These are phyloP conservation scores for Xenoacremonium recifei DNA, from an alignment of 2,329 filamentous ascomycete species.

Conservation along the genomic window DNA sequence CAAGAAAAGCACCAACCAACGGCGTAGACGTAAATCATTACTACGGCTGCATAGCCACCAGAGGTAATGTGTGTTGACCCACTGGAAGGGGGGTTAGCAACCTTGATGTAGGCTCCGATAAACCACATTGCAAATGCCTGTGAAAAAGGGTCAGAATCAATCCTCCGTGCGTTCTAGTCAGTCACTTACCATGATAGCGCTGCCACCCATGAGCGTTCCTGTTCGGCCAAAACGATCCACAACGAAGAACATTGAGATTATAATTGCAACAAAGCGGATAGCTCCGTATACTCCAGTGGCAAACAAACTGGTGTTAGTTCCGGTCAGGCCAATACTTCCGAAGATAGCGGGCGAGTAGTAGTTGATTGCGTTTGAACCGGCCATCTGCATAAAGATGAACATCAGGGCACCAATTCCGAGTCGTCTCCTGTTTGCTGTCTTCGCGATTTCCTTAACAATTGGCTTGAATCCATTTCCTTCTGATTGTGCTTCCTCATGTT, in stretches of 20 bases:
- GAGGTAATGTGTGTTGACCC: no score
- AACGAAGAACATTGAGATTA: slow-evolving; percentile 12
- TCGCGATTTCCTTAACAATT: slow-evolving; percentile 9
- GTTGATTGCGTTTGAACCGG: slow-evolving; percentile 64
- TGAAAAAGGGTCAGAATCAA: no score
- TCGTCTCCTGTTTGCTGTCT: slow-evolving; percentile 42
- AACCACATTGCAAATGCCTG: slow-evolving; percentile 13
- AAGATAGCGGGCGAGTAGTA: slow-evolving; percentile 66
- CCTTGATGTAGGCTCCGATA: slow-evolving; percentile 8
- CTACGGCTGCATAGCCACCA: slow-evolving; percentile 14
- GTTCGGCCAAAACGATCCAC: slow-evolving; percentile 14
- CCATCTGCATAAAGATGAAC: slow-evolving; percentile 23
- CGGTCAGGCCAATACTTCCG: slow-evolving; percentile 57
- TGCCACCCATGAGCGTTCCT: slow-evolving; percentile 9
- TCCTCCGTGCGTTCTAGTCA: no score
- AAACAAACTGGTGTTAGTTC: slow-evolving; percentile 55
- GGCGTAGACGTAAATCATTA: neutral
- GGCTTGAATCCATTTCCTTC: slow-evolving; percentile 2
- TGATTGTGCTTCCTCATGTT: slow-evolving; percentile 10
- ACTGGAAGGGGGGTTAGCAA: slow-evolving; percentile 11
- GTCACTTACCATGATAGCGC: slow-evolving; percentile 5
- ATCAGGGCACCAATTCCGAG: slow-evolving; percentile 51
- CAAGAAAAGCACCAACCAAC: slow-evolving; percentile 16
- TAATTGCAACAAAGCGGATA: slow-evolving; percentile 42
- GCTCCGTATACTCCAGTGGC: slow-evolving; percentile 66